Evolutionary conservation across 2,329 filamentous ascomycete genomes (phyloP).

Genomic region (Gnomoniopsis sp.): DNA sequence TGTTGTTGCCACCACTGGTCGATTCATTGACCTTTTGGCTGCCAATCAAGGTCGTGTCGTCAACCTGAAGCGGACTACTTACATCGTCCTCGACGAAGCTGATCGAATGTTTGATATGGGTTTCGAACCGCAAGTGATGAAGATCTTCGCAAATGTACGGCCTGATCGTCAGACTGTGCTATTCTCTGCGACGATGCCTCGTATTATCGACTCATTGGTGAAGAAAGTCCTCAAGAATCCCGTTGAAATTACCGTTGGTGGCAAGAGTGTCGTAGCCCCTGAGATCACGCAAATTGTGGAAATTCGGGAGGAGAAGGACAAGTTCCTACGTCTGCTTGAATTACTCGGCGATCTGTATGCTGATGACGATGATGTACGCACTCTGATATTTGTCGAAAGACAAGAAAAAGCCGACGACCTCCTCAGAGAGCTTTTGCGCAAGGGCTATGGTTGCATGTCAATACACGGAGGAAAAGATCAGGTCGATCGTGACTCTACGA

Average conservation of each 20-base stretch:
- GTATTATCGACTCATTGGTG: conserved; percentile 85
- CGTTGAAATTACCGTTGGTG: conserved; percentile 89
- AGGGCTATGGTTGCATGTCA: conserved; percentile 87
- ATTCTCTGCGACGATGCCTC: conserved; percentile 94
- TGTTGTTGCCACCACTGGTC: conserved; percentile 89
- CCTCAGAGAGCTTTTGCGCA: conserved; percentile 73
- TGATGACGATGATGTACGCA: conserved; percentile 82
- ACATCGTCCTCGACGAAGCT: conserved; percentile 93
- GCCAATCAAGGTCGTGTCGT: conserved; percentile 94
- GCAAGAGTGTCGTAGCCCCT: conserved; percentile 79
- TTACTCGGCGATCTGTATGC: conserved; percentile 84
- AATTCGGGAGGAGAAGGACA: conserved; percentile 75
- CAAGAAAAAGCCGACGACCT: conserved; percentile 86
- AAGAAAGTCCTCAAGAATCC: conserved; percentile 84
- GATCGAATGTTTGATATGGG: conserved; percentile 99
- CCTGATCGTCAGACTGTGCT: conserved; percentile 91
- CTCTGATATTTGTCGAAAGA: conserved; percentile 86
- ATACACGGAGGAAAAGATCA: conserved; percentile 95
- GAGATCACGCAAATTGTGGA: conserved; percentile 94
- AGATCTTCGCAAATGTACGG: conserved; percentile 87
- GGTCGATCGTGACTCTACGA: conserved; percentile 86
- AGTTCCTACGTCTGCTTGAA: conserved; percentile 80
- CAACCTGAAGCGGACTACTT: conserved; percentile 83
- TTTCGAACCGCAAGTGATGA: conserved; percentile 97
- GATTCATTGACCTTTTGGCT: conserved; percentile 91